phyloP scores from a whole-genome alignment of 441 rosid genomes.

The Aleurites moluccanus region DNA sequence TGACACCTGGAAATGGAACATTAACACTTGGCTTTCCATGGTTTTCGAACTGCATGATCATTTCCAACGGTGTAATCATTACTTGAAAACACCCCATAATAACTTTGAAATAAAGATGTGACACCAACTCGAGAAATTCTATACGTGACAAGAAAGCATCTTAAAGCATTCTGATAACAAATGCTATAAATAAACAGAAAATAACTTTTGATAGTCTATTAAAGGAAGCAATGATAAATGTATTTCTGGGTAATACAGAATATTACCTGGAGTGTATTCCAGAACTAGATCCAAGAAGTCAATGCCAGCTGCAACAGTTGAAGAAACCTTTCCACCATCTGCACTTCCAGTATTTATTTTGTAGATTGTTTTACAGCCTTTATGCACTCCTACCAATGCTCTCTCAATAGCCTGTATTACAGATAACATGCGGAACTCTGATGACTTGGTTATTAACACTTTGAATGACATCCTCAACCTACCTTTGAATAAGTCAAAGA shows the following conservation, averaged over 20 bases:
- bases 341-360: conserved; percentile 54
- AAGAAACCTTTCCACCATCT: conserved; percentile 65
- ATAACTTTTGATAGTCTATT: background rate
- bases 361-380: conserved; percentile 43
- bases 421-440: conserved; percentile 59
- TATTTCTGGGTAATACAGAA: conserved; percentile 12
- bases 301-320: conserved; percentile 77
- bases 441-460: conserved; percentile 54
- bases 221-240: conserved; percentile 10
- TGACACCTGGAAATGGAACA: background rate
- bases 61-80: background rate
- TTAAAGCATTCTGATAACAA: background rate
- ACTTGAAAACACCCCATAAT: background rate
- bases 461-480: conserved; percentile 73
- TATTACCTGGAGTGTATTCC: conserved; percentile 76
- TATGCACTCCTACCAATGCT: conserved; percentile 73
- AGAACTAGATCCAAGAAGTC: conserved; percentile 88
- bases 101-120: background rate
- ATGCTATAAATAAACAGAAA: background rate
- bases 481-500: conserved; percentile 63
- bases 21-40: background rate
- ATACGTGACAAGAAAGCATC: background rate
- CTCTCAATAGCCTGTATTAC: conserved; percentile 65
- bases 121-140: background rate
- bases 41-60: background rate